Percentiles rank a stretch among this genome's conserved stretches.
Conservation (phyloP, 2,329 filamentous ascomycete species). For the Fusarium oligoseptatum region DNA sequence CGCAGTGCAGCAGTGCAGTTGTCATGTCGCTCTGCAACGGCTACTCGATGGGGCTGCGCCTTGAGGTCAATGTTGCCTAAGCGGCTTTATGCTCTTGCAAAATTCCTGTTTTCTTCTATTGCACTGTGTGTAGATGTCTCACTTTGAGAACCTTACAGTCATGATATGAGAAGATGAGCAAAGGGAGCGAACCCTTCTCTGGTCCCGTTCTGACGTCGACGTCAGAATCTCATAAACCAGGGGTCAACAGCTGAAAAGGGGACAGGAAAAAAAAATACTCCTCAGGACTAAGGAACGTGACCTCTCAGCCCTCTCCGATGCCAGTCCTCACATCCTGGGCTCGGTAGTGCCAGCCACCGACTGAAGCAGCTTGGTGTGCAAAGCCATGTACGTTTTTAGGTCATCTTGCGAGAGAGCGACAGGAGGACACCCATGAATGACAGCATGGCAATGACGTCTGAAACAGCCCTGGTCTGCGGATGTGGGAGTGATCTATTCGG, state of each 20-base stretch:
- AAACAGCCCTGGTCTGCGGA: not conserved
- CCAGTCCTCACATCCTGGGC: not conserved
- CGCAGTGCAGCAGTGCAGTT: not conserved
- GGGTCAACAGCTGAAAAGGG: not conserved
- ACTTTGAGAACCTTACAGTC: not conserved
- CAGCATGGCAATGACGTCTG: not conserved
- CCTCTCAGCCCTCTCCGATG: not conserved
- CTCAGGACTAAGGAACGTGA: not conserved
- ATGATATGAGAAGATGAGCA: not conserved
- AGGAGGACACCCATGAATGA: not conserved
- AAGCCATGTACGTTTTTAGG: constrained; percentile 5
- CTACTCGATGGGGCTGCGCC: not conserved
- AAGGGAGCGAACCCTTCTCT: not conserved
- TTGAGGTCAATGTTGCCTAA: constrained; percentile 5
- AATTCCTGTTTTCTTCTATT: constrained; percentile 1
- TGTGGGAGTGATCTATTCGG: not conserved
- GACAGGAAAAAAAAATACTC: not conserved
- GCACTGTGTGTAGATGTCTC: not conserved
- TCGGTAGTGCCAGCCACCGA: not conserved
- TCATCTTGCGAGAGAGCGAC: not conserved
- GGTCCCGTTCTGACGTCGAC: not conserved
- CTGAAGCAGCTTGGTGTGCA: constrained; percentile 4
- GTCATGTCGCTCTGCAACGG: not conserved
- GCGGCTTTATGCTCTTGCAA: not conserved
- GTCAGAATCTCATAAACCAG: not conserved